Conservation (phyloP, 2,329 filamentous ascomycete genomes). For the Aspergillus arachidicola region DNA sequence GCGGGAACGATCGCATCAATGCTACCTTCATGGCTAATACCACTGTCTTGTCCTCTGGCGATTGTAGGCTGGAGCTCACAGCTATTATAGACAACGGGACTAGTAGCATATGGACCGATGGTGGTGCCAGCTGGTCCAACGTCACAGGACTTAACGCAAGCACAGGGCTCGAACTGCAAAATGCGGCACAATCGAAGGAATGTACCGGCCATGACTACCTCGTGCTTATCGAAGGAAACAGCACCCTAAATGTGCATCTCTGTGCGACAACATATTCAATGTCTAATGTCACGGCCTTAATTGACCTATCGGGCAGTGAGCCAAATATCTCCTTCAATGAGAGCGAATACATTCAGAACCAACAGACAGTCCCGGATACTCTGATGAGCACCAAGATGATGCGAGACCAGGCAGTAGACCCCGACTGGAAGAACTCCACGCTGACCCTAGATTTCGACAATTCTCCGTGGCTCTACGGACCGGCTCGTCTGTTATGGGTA, state of each 20-base stretch:
- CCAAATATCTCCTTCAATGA: slow-evolving; percentile 3
- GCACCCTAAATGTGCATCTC: neutral
- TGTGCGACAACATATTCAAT: slow-evolving; percentile 1
- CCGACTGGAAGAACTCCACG: slow-evolving; percentile 1
- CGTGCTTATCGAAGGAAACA: neutral
- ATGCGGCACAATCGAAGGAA: neutral
- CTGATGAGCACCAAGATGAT: neutral
- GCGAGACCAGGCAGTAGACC: neutral
- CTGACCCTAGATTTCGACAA: neutral
- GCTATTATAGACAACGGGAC: neutral
- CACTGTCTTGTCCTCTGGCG: neutral
- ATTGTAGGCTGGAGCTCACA: neutral
- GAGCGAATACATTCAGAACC: neutral
- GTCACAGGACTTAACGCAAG: neutral
- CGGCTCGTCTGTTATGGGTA: neutral
- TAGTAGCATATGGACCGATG: neutral
- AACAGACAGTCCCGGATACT: neutral
- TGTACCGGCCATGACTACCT: neutral
- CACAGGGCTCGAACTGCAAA: too few species aligned
- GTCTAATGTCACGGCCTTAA: slow-evolving; percentile 1
- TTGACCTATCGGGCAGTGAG: slow-evolving; percentile 2
- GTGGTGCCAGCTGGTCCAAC: slow-evolving; percentile 5
- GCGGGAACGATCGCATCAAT: neutral
- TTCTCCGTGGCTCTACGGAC: neutral
- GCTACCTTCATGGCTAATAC: neutral